These are phyloP conservation scores for Geranium incanum DNA, from an alignment of 441 rosid genomes.

Conservation along the genomic window DNA sequence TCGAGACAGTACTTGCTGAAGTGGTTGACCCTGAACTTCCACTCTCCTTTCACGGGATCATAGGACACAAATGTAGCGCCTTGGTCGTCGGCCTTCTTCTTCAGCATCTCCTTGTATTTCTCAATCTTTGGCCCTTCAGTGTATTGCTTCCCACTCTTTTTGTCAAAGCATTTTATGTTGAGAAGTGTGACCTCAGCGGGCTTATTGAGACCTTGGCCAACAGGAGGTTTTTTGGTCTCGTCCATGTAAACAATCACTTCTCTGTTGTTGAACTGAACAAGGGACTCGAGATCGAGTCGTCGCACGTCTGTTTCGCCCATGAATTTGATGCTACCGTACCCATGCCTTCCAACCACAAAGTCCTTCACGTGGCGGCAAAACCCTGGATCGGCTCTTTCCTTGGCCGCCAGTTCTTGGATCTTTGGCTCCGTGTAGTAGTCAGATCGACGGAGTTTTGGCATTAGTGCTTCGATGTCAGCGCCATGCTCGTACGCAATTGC, in stretches of 20 bases:
- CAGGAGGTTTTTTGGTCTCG: constrained; percentile 77
- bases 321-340: constrained; percentile 79
- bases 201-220: constrained; percentile 90
- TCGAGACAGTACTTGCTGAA: constrained; percentile 65
- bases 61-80: constrained; percentile 85
- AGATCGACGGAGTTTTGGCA: constrained; percentile 72
- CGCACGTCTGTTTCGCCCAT: constrained; percentile 85
- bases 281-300: constrained; percentile 62
- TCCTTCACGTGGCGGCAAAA: constrained; percentile 63
- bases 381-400: constrained; percentile 74
- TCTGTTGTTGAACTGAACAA: constrained; percentile 73
- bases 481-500: constrained; percentile 85
- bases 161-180: constrained; percentile 83
- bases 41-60: constrained; percentile 70
- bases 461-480: constrained; percentile 68
- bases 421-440: constrained; percentile 91
- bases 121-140: constrained; percentile 63
- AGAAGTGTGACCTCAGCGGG: constrained; percentile 88
- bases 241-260: constrained; percentile 95
- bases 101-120: constrained; percentile 74
- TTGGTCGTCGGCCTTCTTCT: constrained; percentile 79
- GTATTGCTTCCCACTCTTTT: constrained; percentile 56
- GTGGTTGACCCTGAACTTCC: constrained; percentile 86
- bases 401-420: constrained; percentile 86
- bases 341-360: constrained; percentile 80